These are phyloP conservation scores for Hirschioporus abietinus DNA, from an alignment of 768 basidiomycete genomes.

Conservation along the genomic window DNA sequence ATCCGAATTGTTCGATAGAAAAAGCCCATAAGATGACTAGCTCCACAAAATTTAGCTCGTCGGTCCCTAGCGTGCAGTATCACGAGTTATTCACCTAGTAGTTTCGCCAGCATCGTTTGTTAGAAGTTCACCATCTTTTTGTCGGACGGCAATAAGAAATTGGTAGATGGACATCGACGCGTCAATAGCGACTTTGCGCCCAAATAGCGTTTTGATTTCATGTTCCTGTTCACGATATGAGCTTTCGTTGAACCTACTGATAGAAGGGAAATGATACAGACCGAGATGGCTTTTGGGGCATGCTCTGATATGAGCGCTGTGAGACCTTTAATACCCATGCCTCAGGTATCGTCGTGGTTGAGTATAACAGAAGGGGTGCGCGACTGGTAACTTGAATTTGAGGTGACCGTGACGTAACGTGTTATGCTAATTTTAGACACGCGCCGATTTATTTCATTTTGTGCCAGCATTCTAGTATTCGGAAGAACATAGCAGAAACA, in stretches of 20 bases:
- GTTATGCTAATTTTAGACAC: neutral
- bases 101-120: conserved; percentile 98
- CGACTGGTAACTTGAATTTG: too few species aligned
- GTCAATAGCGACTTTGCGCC: conserved; percentile 97
- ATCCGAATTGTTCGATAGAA: conserved; percentile 98
- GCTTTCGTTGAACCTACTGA: neutral
- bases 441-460: too few species aligned
- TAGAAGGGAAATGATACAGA: conserved; percentile 13
- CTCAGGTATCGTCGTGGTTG: neutral
- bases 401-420: neutral
- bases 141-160: conserved; percentile 95
- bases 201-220: conserved; percentile 95
- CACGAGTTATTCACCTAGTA: conserved; percentile 48
- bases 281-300: conserved; percentile 76
- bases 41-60: neutral
- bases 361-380: neutral
- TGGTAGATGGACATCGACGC: conserved; percentile 97
- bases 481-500: too few species aligned
- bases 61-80: neutral
- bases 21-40: conserved; percentile 95
- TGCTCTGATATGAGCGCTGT: conserved; percentile 86
- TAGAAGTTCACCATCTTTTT: conserved; percentile 93
- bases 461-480: too few species aligned
- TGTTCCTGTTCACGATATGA: conserved; percentile 50
- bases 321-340: conserved; percentile 94